Base-by-base conservation (phyloP, 2,329 filamentous ascomycete genomes). In the Talaromyces piceae region DNA sequence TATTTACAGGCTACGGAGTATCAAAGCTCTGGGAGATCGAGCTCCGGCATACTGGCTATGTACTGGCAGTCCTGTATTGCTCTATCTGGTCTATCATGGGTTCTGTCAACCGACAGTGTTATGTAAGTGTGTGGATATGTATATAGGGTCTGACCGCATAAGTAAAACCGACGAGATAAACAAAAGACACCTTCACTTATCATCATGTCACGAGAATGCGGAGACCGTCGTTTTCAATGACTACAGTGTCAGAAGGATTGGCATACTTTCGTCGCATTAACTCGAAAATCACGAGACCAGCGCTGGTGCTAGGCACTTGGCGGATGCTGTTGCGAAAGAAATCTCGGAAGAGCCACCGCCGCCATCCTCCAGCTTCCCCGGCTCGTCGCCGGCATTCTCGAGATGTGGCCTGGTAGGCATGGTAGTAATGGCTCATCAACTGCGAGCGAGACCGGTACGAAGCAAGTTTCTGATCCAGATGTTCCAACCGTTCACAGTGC, bases 241-340 rank as follows among this genome's bases (percentile, higher is more conserved):
- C 76, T 55, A 75, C 77, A 52, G 68, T 70, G 51, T 80, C 78
- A n/a, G 71, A 69, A 47, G 72, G 61, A 55, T 72, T 74, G 2
- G 77, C 77, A 62, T 83, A 84, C 62, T 81, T 82, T 47, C 81
- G 69, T 47, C 82, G 68, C 33, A 84, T 77, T 28, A 84, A 62
- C 62, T 85, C 82, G 57, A 85, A 85, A 3, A 83, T 81, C 51
- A 85, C 79, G 48, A 85, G 65, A 0, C 80, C 82, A 1, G 81
- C 80, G 56, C 78, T 81, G 2, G 82, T 84, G 57, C 80, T 83
- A 2, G 82, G 82, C 11, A 82, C 77, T 61, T 83, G 81, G 27
- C 77, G 71, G 30, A 84, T 67, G 0, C 80, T 81, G 50, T 67
- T 76, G 60, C 70, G 68, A 59, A 79, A 69, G 59, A 84, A 84